phyloP scores from a whole-genome alignment of 2,329 filamentous ascomycete species.

The Nakataea oryzae region DNA sequence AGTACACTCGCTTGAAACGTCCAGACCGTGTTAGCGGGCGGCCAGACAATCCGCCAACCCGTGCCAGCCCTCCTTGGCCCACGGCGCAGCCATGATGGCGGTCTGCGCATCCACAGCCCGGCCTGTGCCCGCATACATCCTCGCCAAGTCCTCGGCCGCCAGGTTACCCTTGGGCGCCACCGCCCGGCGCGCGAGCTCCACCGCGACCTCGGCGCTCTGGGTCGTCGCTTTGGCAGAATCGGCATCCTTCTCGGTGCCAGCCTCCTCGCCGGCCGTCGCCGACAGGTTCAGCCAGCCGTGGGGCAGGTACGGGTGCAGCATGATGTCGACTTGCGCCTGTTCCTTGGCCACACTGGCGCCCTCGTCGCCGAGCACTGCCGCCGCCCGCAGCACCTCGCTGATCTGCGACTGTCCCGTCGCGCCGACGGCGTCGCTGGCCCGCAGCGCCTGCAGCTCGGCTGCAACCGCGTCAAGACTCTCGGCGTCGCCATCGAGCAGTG shows the following conservation, averaged over 20 bases:
- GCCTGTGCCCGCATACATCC: conserved; percentile 65
- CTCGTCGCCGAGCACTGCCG: conserved; percentile 44
- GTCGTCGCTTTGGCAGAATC: conserved; percentile 22
- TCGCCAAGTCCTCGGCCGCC: conserved; percentile 57
- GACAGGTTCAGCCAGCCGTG: conserved; percentile 74
- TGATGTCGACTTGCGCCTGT: conserved; percentile 65
- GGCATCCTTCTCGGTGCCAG: conserved; percentile 19
- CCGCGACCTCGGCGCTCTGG: conserved; percentile 57
- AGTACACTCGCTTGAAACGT: neutral
- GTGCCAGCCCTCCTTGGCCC: conserved; percentile 57
- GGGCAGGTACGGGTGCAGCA: conserved; percentile 70
- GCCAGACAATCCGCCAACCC: conserved; percentile 33
- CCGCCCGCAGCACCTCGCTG: conserved; percentile 63
- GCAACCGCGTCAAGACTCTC: conserved; percentile 74
- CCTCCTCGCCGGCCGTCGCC: conserved; percentile 18
- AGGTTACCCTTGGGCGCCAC: conserved; percentile 64
- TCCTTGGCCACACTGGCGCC: conserved; percentile 35
- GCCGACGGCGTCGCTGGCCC: conserved; percentile 54
- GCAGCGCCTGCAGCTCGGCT: conserved; percentile 63
- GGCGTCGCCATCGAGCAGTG: conserved; percentile 66
- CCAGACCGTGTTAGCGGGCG: conserved; percentile 3
- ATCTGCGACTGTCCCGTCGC: conserved; percentile 57
- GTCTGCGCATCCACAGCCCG: conserved; percentile 64
- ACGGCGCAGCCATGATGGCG: conserved; percentile 73
- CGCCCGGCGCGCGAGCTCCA: conserved; percentile 64